Percentiles rank a stretch among this genome's conserved stretches.
Conservation (phyloP, 2,329 filamentous ascomycete genomes). For the Xylaria sp. region DNA sequence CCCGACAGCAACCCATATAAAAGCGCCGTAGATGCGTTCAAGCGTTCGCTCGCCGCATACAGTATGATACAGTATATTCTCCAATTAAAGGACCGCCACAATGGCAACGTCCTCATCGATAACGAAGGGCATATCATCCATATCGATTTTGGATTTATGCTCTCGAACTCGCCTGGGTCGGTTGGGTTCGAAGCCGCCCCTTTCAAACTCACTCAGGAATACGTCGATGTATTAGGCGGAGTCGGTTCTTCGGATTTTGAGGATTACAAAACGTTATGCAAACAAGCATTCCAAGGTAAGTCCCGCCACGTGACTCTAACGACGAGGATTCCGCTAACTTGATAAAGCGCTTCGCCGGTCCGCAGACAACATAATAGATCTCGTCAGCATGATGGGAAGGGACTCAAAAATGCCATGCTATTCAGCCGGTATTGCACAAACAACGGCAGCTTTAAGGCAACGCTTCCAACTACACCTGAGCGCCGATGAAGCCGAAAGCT, state of each 20-base stretch:
- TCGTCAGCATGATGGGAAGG: slow-evolving; percentile 86
- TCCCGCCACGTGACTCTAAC: slow-evolving; percentile 2
- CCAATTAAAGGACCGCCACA: slow-evolving; percentile 87
- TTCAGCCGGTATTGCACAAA: slow-evolving; percentile 76
- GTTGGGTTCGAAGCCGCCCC: slow-evolving; percentile 89
- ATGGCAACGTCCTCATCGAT: slow-evolving; percentile 87
- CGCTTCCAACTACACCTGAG: slow-evolving; percentile 86
- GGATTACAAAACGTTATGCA: slow-evolving; percentile 82
- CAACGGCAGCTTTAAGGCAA: slow-evolving; percentile 75
- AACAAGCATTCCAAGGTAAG: slow-evolving; percentile 82
- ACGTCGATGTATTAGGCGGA: slow-evolving; percentile 84
- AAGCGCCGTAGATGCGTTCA: slow-evolving; percentile 81
- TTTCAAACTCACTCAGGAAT: slow-evolving; percentile 88
- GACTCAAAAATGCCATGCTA: slow-evolving; percentile 89
- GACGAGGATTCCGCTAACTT: slow-evolving; percentile 18
- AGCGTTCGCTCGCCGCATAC: slow-evolving; percentile 84
- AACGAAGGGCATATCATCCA: slow-evolving; percentile 88
- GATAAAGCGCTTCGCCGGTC: slow-evolving; percentile 76
- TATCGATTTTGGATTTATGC: slow-evolving; percentile 91
- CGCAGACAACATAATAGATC: slow-evolving; percentile 82
- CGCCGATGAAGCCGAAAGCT: slow-evolving; percentile 82
- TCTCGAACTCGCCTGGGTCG: slow-evolving; percentile 85
- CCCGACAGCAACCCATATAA: slow-evolving; percentile 75
- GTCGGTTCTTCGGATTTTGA: slow-evolving; percentile 75
- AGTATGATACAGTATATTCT: slow-evolving; percentile 86